Evolutionary conservation across 2,329 filamentous ascomycete species (phyloP), one percentile per base, ranked within the genome.

Genomic region (Clonostachys sp.): DNA sequence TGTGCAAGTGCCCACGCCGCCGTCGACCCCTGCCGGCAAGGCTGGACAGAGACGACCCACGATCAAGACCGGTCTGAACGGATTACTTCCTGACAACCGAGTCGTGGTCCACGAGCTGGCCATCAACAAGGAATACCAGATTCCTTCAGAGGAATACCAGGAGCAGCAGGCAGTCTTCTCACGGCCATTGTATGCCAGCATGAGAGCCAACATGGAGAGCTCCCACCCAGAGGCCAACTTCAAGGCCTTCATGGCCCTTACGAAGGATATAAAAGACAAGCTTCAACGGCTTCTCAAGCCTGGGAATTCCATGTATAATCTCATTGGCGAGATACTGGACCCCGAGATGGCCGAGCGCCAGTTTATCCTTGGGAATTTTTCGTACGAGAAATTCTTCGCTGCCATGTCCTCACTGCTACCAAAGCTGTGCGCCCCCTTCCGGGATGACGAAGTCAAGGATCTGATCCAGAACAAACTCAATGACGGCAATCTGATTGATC

Each of bases 101-200:
- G 70, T 87, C 12, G 73, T 92, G 14, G 84, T 90, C 1, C 89
- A 92, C 60, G 89, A 92, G 66, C 70, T 94, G 41, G 84, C 87
- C 9, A 86, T 94, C 54, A 87, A 92, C 64, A 84, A 83, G 55
- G 84, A 90, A 55, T 92, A 86, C 61, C 81, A 85, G 44, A 84
- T 92, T 42, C 83, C 87, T 4, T 67, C 74, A 2, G 73, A 80
- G 44, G 75, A 82, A 49, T 82, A 73, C 63, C 75, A 72, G 62
- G 81, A 75, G 66, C 82, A 74, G 62, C 78, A 79, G 53, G 72
- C 72, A 39, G 63, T 68, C 12, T 59, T 73, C 9, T 67, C 77
- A 42, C 66, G 65, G 14, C 75, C 77, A 0, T 58, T 80, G n/a
- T 78, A 80, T 44, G 56, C 65, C n/a, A 81, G 66, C 68, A 83